Base-by-base conservation (phyloP, 257 asterid genomes). In the Solanum clarkiae region DNA sequence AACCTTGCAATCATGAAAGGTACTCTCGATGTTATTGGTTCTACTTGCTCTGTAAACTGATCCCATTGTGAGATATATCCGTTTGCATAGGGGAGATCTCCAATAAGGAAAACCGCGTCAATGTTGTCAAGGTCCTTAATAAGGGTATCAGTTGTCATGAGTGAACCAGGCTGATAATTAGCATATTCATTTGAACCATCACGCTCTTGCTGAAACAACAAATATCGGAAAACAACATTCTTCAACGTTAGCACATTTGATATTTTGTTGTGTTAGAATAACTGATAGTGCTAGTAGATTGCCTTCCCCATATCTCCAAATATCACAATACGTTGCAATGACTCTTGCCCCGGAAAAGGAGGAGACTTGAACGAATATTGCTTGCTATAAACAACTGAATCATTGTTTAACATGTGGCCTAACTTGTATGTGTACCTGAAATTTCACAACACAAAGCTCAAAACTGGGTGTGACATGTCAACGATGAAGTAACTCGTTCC, bases 281-380 rank as follows among this genome's bases (percentile, higher is more conserved):
- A 69, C 53, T 8, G 26, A 42, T 40, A 17, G 3, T 26, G n/a
- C 15, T 77, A 26, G 65, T 26, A 16, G 26, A 24, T 80, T 87
- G 93, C 99, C 99, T 96, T 96, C 40, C 99, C 99, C 98, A 94
- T 92, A 90, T 96, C 99, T 63, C 98, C 99, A 84, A 96, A 94
- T 81, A 96, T 91, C 81, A 96, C 55, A 8, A 94, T 93, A 18
- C 93, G 95, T 87, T 96, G 98, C 89, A 94, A 81, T 1, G 99
- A 96, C 80, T 93, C 93, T 88, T 96, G 95, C 57, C 99, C 99
- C 2, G 94, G 98, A 86, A 86, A 96, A 22, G 98, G 99, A 18
- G 98, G 91, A 18, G 99, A 91, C 66, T 80, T 90, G 81, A 96
- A 96, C 0, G 94, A 89, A 86, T 91, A 93, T n/a, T 12, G 84